Conservation (phyloP, 31 red algal species). For the Porphyra umbilicalis region DNA sequence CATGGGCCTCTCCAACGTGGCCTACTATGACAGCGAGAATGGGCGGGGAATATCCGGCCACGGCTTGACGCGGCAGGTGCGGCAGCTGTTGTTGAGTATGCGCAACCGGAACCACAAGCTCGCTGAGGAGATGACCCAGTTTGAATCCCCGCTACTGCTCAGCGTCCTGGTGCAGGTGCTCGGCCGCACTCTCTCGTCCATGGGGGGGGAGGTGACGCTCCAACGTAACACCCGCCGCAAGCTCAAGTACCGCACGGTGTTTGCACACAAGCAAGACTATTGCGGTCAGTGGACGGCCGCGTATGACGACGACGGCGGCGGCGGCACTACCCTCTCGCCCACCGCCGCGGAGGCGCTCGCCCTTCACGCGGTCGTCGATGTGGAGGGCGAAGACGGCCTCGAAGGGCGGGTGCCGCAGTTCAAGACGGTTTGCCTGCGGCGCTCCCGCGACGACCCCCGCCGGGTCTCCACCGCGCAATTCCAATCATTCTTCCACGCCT, state of each 20-base stretch:
- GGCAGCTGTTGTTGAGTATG: conserved; percentile 48
- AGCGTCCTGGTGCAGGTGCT: conserved; percentile 38
- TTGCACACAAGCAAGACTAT: not conserved
- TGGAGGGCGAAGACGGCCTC: not conserved
- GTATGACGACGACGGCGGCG: not conserved
- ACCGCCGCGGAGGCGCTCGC: not conserved
- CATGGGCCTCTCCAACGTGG: conserved; percentile 67
- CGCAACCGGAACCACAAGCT: conserved; percentile 55
- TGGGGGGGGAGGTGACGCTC: conserved; percentile 49
- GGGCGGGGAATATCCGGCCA: conserved; percentile 5
- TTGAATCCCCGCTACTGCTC: conserved; percentile 21
- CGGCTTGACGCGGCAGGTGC: conserved; percentile 44
- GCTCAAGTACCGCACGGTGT: conserved; percentile 18
- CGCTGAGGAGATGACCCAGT: conserved; percentile 35
- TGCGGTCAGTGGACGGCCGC: not conserved
- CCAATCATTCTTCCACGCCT: not conserved
- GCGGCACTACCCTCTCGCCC: not conserved
- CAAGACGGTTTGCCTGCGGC: not conserved
- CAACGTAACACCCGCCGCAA: conserved; percentile 59
- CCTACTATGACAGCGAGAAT: conserved; percentile 46
- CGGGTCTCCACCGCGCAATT: not conserved
- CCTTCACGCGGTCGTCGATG: not conserved
- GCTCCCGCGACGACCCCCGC: not conserved
- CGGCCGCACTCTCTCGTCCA: conserved; percentile 19
- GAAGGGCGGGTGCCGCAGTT: not conserved